Base-by-base conservation (phyloP, 805 yeast genomes). In the Monosporozyma aerobia region DNA sequence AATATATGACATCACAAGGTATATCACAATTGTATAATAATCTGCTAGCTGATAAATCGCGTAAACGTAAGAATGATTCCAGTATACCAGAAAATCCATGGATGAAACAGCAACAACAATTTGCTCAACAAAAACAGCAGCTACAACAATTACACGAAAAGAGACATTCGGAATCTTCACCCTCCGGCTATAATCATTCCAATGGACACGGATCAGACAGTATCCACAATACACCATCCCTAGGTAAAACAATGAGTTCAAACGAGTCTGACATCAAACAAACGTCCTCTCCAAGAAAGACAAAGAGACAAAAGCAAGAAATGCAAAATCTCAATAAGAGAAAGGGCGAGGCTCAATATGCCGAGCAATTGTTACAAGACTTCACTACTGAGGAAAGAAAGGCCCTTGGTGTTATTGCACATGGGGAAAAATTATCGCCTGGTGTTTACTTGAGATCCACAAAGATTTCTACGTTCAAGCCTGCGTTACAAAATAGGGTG, bases 391-490 rank as follows among this genome's bases (percentile, higher is more conserved):
- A 86, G 60, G 96, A 90, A 62, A 90, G 89, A 69, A 87, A 82
- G 53, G 83, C 88, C 0, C 86, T 83, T 61, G 99, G 99, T 11
- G 77, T 94, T 40, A 74, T 81, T 49, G 84, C 85, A 56, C 95
- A 87, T 67, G 83, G 81, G 13, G 92, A 85, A 54, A 80, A 82
- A 58, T 63, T 86, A 7, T 57, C 70, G 4, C 85, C 95, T 0
- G 98, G 98, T 32, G 97, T 89, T 2, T 80, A 76, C 50, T 71
- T 92, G 54, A 76, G 99, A 56, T 89, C 97, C 0, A 72, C 85
- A 3, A 86, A 87, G 63, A 79, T 89, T 50, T 78, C 90, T 1
- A 80, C 87, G 0, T 81, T 84, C 63, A 90, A 90, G 60, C 92
- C 96, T 2, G 82, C 85, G 41, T 73, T 83, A 7, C 90, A 85